A percentile compares a stretch with the other conserved stretches of the same genome.
Conservation (phyloP, 2,329 filamentous ascomycete genomes). For the Aspergillus udagawae region DNA sequence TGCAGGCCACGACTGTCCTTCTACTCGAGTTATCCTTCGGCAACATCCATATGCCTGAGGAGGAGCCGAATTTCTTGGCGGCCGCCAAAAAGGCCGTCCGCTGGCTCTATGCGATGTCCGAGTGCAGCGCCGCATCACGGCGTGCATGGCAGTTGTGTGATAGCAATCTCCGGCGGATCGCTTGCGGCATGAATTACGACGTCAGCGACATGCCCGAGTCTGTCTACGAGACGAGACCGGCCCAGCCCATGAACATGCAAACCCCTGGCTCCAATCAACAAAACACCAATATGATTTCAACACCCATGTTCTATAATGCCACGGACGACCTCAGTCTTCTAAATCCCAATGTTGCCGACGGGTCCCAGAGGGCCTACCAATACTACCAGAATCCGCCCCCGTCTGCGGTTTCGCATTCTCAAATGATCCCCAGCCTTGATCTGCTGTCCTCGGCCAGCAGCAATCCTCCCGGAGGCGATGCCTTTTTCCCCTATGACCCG, state of each 20-base stretch:
- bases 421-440: constrained; percentile 4
- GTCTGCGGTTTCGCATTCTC: background rate
- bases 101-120: constrained; percentile 42
- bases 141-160: constrained; percentile 43
- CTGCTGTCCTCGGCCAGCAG: constrained; percentile 6
- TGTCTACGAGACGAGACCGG: constrained; percentile 11
- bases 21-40: constrained; percentile 46
- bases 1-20: constrained; percentile 42
- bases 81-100: constrained; percentile 40
- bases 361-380: background rate
- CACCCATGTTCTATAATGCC: background rate
- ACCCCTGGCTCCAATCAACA: constrained; percentile 3
- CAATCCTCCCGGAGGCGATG: constrained; percentile 14
- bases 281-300: background rate
- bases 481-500: constrained; percentile 38
- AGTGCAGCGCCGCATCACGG: constrained; percentile 35
- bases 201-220: constrained; percentile 30
- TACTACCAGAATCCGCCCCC: background rate
- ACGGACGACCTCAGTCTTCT: background rate
- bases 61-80: constrained; percentile 33
- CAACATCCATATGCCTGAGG: constrained; percentile 40
- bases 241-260: constrained; percentile 8
- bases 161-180: constrained; percentile 30
- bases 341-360: background rate
- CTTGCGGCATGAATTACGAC: constrained; percentile 33